Evolutionary conservation across 2,329 filamentous ascomycete species (phyloP), one percentile per base, ranked within the genome.

Genomic region (Cytospora paraplurivora): DNA sequence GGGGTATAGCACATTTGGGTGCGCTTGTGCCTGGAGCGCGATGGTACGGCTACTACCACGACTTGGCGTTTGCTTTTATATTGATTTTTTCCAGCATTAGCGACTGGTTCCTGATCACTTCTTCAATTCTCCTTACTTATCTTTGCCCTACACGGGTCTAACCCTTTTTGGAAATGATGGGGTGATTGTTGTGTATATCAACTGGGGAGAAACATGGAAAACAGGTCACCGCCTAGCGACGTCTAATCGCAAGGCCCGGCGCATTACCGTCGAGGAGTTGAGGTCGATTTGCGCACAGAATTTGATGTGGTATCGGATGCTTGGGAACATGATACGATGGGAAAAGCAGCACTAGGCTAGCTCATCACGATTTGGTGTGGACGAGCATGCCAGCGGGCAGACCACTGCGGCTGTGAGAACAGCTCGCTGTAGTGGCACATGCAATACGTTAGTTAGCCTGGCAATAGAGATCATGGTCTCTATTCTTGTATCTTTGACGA

Each of bases 361-460:
- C n/a, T 47, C n/a, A 5, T 17, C n/a, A 11, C n/a, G 6, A 47
- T 21, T 47, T 47, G 44, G 44, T 19, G n/a, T 47, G 44, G 8
- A 21, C n/a, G 10, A 47, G 11, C 7, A 12, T 21, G 8, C n/a
- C 17, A 17, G 44, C 44, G 44, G 21, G 21, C n/a, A 47, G n/a
- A 47, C 27, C 27, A 27, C 7, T 47, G 10, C 44, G 44, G 44
- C 44, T n/a, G n/a, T 19, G n/a, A 10, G n/a, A 7, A 19, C 7
- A 19, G 44, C 44, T 19, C 44, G 44, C 44, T 17, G n/a, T 47
- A 17, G 44, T 47, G 44, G 44, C 44, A 47, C 21, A 47, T 47
- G 44, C 44, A 47, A 47, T 47, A 21, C n/a, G 44, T 47, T 47
- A 47, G 44, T 47, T 47, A 47, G 44, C n/a, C n/a, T 21, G 12